Base-by-base conservation (phyloP, 306 rosid genomes). In the Oemleria cerasiformis region DNA sequence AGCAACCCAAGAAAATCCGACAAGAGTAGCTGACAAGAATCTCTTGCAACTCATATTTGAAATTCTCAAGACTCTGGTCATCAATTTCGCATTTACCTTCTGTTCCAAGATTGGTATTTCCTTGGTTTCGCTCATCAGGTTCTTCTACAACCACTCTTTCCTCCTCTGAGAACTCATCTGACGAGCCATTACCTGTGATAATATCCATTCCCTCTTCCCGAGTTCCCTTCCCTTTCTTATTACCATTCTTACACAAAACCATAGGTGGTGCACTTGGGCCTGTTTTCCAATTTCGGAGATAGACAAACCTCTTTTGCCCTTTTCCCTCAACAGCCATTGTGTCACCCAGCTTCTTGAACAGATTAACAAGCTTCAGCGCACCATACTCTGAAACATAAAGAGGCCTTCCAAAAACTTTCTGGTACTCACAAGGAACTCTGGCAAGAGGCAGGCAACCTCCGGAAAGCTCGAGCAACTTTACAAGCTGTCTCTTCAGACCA, bases 1-100 rank as follows among this genome's bases (percentile, higher is more conserved):
- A 94, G 74, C 81, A 84, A 67, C 90, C 95, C 12, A 94, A 56
- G 79, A 77, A 80, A 74, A 94, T 91, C 74, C 81, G 77, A 73
- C 97, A 94, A 34, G 99, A 94, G 81, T 91, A 94, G 87, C 97
- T 89, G 23, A 94, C 99, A 4, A 94, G 84, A 77, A 94, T 91
- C 90, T 94, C 99, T 60, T 89, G 96, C 67, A 94, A 82, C 78
- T 94, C 96, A 53, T 77, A 67, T 76, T 89, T 94, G 84, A 94
- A 94, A 77, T 78, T 82, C 76, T 85, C 88, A 7, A 94, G 86
- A 68, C 45, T 1, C 30, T 23, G 34, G 63, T 72, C 80, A 74
- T 79, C 80, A 58, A 43, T 76, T 74, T 78, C 86, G 64, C 82
- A 62, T 53, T 72, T 65, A 61, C 63, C 78, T 25, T 66, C 74